A percentile compares a stretch with the other conserved stretches of the same genome.
Evolutionary conservation across 768 basidiomycete species (phyloP).

Genomic region (Mycena capillaripes): DNA sequence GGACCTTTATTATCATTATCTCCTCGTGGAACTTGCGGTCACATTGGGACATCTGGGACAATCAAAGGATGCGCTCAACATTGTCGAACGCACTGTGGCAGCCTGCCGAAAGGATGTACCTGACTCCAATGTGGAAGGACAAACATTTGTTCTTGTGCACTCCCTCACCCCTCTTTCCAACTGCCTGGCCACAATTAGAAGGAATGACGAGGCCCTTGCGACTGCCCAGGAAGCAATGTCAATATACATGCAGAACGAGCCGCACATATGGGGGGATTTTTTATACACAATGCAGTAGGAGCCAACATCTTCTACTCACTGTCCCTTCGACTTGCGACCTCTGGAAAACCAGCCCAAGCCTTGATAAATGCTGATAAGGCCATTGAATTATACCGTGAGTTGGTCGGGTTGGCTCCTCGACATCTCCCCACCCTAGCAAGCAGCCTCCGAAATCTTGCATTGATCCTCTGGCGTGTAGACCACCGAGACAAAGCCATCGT

Average conservation of each 20-base stretch:
- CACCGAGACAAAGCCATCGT: not conserved
- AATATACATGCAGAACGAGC: not conserved
- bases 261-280: not conserved
- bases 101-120: not conserved
- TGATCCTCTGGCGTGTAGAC: not conserved
- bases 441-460: not conserved
- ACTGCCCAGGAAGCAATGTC: not conserved
- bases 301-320: not conserved
- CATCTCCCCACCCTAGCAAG: not conserved
- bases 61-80: not conserved
- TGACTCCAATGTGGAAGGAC: not conserved
- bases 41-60: not conserved
- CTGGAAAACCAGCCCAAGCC: not conserved
- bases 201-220: not conserved
- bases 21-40: not conserved
- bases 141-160: not conserved
- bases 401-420: not conserved
- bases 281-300: not conserved
- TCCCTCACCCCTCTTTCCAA: conserved; percentile 5
- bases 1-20: not conserved
- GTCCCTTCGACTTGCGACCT: not conserved
- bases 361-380: not conserved
- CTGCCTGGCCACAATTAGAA: conserved; percentile 4
- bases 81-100: not conserved
- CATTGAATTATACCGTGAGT: not conserved